Conservation (phyloP, 2,329 filamentous ascomycete genomes). For the Nothophaeocryptopus gaeumannii region DNA sequence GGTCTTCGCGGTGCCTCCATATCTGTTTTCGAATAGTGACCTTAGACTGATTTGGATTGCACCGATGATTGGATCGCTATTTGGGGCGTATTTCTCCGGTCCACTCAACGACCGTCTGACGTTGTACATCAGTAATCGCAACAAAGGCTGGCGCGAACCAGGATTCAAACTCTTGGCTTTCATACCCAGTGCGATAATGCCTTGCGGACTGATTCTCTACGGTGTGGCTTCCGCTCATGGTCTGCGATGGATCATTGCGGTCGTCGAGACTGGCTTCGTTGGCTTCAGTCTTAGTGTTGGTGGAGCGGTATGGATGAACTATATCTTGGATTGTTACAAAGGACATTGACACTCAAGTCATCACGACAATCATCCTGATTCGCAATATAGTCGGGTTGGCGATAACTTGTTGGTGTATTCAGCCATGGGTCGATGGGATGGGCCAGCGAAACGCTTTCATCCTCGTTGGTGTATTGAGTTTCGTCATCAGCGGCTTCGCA, state of each 20-base stretch:
- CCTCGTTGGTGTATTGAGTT: conserved; percentile 49
- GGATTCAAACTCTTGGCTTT: conserved; percentile 52
- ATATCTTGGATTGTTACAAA: conserved; percentile 53
- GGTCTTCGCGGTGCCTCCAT: too few species aligned
- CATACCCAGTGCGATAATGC: conserved; percentile 48
- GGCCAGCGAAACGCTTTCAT: conserved; percentile 50
- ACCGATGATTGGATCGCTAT: too few species aligned
- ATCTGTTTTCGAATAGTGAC: too few species aligned
- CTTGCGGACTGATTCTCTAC: conserved; percentile 35
- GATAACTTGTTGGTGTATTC: conserved; percentile 2
- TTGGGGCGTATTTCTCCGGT: too few species aligned
- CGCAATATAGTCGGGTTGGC: too few species aligned
- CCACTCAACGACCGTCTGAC: too few species aligned
- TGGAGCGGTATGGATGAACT: conserved; percentile 50
- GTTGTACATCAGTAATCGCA: conserved; percentile 52
- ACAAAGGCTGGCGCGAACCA: conserved; percentile 53
- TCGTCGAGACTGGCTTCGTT: not conserved
- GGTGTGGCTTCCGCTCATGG: conserved; percentile 39
- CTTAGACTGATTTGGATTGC: too few species aligned
- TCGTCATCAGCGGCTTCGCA: conserved; percentile 49
- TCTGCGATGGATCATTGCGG: conserved; percentile 55
- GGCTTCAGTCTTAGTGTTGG: conserved; percentile 52
- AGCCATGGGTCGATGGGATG: conserved; percentile 45
- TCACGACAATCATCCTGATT: conserved; percentile 2
- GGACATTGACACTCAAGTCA: not conserved